These are phyloP conservation scores for Pugionium cornutum DNA, from an alignment of 345 rosid species.

Conservation along the genomic window DNA sequence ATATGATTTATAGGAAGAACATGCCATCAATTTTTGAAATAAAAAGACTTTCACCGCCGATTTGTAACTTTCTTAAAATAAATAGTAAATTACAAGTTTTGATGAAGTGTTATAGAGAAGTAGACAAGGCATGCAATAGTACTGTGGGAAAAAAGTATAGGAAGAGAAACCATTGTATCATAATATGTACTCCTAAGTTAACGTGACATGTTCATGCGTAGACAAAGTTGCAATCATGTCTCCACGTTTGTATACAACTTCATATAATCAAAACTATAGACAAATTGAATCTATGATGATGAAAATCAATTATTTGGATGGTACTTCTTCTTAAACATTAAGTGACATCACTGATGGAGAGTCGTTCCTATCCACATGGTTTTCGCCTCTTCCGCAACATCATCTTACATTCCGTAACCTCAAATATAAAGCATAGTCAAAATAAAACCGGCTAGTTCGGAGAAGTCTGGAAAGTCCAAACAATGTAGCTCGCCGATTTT, in stretches of 20 bases:
- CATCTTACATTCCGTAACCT: no score
- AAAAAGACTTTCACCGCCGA: no score
- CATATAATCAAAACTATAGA: conserved; percentile 17
- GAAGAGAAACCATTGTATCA: conserved; percentile 26
- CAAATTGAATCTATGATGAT: conserved; percentile 33
- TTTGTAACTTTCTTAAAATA: neutral
- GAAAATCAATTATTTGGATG: conserved; percentile 33
- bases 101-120: conserved; percentile 23
- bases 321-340: conserved; percentile 18
- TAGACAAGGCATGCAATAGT: conserved; percentile 33
- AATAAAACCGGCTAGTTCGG: no score
- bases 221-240: conserved; percentile 37
- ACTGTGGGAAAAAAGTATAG: conserved; percentile 33
- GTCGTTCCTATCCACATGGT: no score
- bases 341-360: neutral
- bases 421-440: no score
- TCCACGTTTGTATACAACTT: conserved; percentile 38
- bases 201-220: conserved; percentile 40
- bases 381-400: no score
- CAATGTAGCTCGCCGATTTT: no score
- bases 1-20: no score
- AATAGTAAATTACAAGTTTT: conserved; percentile 15
- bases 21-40: no score
- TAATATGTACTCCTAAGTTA: conserved; percentile 28
- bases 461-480: no score